phyloP scores from a whole-genome alignment of 108 stramenopile species.

The Skeletonema marinoi region DNA sequence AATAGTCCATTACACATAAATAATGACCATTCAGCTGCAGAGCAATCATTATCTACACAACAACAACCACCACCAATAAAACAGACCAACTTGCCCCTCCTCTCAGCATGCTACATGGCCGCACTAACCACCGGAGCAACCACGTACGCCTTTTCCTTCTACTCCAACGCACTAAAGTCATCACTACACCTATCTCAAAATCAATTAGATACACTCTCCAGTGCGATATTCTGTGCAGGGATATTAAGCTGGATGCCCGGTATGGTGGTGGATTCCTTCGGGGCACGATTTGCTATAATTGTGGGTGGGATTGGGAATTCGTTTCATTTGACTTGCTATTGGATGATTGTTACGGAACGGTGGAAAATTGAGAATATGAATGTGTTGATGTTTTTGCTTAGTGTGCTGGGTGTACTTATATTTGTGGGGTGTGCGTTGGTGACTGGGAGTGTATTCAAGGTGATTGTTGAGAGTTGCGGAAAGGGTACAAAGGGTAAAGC shows the following conservation, averaged over 20 bases:
- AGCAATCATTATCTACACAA: too few relatives aligned
- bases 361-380: not conserved
- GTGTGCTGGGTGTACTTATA: constrained; percentile 54
- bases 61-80: not conserved
- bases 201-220: constrained; percentile 76
- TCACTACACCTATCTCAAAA: constrained; percentile 67
- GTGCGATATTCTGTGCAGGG: constrained; percentile 77
- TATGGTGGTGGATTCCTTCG: constrained; percentile 67
- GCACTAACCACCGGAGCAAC: constrained; percentile 81
- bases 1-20: too few relatives aligned
- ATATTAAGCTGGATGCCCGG: constrained; percentile 80
- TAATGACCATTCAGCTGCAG: not conserved
- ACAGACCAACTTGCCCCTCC: constrained; percentile 63
- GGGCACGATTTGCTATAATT: constrained; percentile 50
- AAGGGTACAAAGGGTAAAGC: constrained; percentile 77
- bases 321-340: constrained; percentile 55
- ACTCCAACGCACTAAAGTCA: constrained; percentile 70
- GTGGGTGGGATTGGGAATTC: constrained; percentile 66
- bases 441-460: constrained; percentile 82
- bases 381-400: constrained; percentile 52
- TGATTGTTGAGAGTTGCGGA: constrained; percentile 68
- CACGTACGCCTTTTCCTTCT: constrained; percentile 87
- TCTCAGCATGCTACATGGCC: constrained; percentile 67
- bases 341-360: constrained; percentile 58
- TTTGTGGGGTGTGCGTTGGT: constrained; percentile 78